These are phyloP conservation scores for Dioscorea zingiberensis DNA, from an alignment of 106 monocot genomes.

Conservation along the genomic window DNA sequence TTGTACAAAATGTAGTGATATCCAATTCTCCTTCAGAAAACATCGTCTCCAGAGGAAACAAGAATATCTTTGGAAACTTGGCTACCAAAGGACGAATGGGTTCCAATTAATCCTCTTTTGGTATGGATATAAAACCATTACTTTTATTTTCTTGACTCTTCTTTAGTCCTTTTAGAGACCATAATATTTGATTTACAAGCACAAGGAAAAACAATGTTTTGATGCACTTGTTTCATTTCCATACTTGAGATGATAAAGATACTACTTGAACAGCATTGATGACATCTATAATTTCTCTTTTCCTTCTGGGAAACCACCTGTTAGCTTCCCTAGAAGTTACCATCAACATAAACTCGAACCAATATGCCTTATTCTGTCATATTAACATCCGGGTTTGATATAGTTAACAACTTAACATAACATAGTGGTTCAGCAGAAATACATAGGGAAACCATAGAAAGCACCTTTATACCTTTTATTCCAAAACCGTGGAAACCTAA, in stretches of 20 bases:
- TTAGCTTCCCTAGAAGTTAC: too few relatives aligned
- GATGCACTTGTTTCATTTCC: too few relatives aligned
- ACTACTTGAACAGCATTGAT: not conserved
- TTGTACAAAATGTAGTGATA: not conserved
- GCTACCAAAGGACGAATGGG: constrained; percentile 98
- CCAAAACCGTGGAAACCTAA: too few relatives aligned
- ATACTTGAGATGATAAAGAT: not conserved
- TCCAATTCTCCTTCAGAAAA: constrained; percentile 50
- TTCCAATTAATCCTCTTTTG: constrained; percentile 83
- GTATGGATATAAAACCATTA: constrained; percentile 25
- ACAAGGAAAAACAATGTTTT: too few relatives aligned
- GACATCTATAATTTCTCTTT: not conserved
- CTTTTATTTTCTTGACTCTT: not conserved
- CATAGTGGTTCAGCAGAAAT: too few relatives aligned
- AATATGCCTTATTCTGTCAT: too few relatives aligned
- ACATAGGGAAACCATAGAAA: too few relatives aligned
- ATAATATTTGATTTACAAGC: not conserved
- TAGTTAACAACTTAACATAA: too few relatives aligned
- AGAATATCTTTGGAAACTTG: constrained; percentile 81
- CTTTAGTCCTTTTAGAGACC: not conserved
- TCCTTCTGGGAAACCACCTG: too few relatives aligned
- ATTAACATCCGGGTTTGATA: too few relatives aligned
- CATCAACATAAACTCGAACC: too few relatives aligned
- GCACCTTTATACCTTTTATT: too few relatives aligned
- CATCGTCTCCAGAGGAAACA: constrained; percentile 78